A percentile compares a stretch with the other conserved stretches of the same genome.
These are phyloP conservation scores for Alternaria novae-zelandiae DNA, from an alignment of 2,329 filamentous ascomycete species.

Conservation along the genomic window DNA sequence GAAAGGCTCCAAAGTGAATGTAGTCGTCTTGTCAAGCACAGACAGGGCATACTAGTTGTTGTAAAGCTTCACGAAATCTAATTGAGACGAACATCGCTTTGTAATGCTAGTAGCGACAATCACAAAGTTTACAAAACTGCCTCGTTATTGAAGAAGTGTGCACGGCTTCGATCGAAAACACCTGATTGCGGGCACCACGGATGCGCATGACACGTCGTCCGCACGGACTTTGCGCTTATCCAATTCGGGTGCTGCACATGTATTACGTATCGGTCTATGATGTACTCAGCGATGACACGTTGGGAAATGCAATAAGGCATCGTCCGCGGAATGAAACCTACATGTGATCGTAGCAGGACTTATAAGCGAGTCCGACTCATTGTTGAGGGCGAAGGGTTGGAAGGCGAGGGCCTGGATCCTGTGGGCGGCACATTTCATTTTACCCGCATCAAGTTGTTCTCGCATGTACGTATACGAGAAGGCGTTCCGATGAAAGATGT, in stretches of 20 bases:
- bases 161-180: neutral
- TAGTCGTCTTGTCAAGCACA: neutral
- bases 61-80: neutral
- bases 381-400: neutral
- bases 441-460: neutral
- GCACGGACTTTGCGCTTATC: neutral
- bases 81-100: neutral
- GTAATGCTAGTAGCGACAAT: neutral
- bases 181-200: neutral
- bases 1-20: neutral
- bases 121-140: neutral
- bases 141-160: neutral
- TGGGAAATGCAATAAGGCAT: neutral
- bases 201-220: neutral
- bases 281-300: neutral
- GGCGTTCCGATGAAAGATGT: neutral
- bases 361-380: neutral
- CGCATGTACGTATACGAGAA: neutral
- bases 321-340: neutral
- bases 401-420: neutral
- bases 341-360: neutral
- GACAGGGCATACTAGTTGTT: neutral
- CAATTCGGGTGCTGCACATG: neutral
- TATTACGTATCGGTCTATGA: neutral
- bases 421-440: neutral